Percentiles rank a stretch among this genome's conserved stretches.
phyloP scores from a whole-genome alignment of 805 yeast genomes.

The Kluyveromyces starmeri region DNA sequence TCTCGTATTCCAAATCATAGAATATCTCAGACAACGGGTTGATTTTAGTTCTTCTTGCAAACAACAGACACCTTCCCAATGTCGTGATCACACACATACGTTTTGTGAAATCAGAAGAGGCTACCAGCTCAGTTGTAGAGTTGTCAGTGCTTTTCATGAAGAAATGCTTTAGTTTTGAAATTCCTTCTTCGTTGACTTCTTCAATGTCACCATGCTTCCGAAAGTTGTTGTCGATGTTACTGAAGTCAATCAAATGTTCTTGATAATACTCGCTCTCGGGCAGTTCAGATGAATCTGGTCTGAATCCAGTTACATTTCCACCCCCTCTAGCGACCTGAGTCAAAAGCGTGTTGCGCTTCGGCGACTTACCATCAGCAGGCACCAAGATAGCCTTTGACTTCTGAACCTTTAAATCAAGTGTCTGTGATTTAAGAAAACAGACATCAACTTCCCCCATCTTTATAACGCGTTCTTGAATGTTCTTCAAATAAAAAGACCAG shows the following conservation, averaged over 20 bases:
- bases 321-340: conserved; percentile 40
- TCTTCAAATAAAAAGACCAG: conserved; percentile 47
- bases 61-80: conserved; percentile 53
- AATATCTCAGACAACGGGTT: conserved; percentile 26
- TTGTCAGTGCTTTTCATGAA: conserved; percentile 8
- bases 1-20: conserved; percentile 43
- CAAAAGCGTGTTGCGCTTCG: conserved; percentile 33
- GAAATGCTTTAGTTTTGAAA: conserved; percentile 25
- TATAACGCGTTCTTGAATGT: conserved; percentile 51
- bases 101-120: conserved; percentile 32
- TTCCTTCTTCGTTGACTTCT: conserved; percentile 5
- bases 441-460: conserved; percentile 48
- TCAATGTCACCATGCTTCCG: conserved; percentile 9
- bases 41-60: conserved; percentile 34
- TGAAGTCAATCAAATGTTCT: conserved; percentile 15
- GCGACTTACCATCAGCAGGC: conserved; percentile 47
- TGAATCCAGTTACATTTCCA: conserved; percentile 34
- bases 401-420: conserved; percentile 37
- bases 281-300: conserved; percentile 24
- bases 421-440: conserved; percentile 36
- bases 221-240: conserved; percentile 13
- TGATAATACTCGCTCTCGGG: conserved; percentile 27
- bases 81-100: conserved; percentile 52
- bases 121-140: conserved; percentile 11
- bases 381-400: conserved; percentile 48